Conservation (phyloP, 2,329 filamentous ascomycete species). For the Pleomassaria siparia region DNA sequence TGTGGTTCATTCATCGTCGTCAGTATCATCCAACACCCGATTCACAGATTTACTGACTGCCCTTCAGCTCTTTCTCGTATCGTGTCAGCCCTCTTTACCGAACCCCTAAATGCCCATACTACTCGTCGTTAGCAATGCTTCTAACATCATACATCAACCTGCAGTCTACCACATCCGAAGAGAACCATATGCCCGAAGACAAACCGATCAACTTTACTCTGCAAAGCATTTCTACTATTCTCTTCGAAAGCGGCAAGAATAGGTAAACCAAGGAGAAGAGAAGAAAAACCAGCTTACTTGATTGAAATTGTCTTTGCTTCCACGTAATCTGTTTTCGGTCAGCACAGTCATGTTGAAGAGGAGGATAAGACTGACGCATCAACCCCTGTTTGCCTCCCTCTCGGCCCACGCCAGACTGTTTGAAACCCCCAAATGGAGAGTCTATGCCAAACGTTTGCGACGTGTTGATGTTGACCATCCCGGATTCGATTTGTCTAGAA, state of each 20-base stretch:
- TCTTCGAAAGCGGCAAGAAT: neutral
- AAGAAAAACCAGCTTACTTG: constrained; percentile 26
- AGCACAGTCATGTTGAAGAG: neutral
- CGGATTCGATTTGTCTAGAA: constrained; percentile 32
- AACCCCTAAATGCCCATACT: too few species aligned
- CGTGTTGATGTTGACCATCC: constrained; percentile 36
- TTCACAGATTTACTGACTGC: neutral
- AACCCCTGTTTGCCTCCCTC: constrained; percentile 33
- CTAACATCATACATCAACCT: too few species aligned
- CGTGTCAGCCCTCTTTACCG: neutral
- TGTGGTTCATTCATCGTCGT: too few species aligned
- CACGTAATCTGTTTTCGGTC: constrained; percentile 21
- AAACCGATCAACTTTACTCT: too few species aligned
- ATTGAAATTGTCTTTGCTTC: constrained; percentile 36
- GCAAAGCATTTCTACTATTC: too few species aligned
- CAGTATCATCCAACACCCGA: too few species aligned
- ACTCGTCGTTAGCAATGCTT: too few species aligned
- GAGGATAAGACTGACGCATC: constrained; percentile 12
- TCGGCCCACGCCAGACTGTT: constrained; percentile 36
- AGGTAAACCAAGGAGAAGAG: neutral
- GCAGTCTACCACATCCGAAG: too few species aligned
- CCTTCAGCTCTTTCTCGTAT: neutral
- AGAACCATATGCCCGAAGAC: too few species aligned
- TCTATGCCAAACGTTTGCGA: constrained; percentile 17
- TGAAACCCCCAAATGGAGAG: constrained; percentile 37